phyloP scores from a whole-genome alignment of 176 grass and related monocot genomes.

The Carex parvula region DNA sequence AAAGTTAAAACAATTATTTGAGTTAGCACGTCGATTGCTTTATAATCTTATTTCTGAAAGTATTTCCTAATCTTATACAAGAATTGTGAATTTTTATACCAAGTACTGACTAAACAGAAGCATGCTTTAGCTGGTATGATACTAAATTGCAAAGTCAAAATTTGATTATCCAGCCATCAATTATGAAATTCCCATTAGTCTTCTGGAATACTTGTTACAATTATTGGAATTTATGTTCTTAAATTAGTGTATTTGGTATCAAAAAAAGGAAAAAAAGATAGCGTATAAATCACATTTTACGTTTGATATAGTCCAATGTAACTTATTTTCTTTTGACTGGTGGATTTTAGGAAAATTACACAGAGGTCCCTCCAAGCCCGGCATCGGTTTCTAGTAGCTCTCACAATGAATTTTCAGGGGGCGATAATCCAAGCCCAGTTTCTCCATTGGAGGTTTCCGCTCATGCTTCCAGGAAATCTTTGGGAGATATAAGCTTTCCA shows the following conservation, averaged over 20 bases:
- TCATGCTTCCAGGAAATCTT: conserved; percentile 32
- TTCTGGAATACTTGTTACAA: neutral
- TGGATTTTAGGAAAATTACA: conserved; percentile 40
- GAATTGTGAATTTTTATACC: neutral
- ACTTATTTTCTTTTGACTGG: neutral
- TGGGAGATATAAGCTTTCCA: conserved; percentile 32
- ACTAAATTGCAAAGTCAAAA: neutral
- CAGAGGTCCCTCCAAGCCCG: conserved; percentile 45
- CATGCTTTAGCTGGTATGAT: neutral
- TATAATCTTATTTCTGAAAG: neutral
- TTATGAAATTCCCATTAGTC: neutral
- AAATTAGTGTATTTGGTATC: neutral
- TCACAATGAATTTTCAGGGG: conserved; percentile 35
- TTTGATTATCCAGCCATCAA: neutral
- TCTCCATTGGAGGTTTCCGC: conserved; percentile 50
- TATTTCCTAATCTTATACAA: neutral
- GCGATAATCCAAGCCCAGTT: conserved; percentile 51
- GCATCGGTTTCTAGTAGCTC: conserved; percentile 40
- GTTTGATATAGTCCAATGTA: neutral
- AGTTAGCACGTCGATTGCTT: neutral
- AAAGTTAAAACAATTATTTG: neutral
- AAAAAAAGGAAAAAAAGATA: neutral
- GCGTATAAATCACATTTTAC: neutral
- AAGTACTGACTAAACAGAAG: neutral
- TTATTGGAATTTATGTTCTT: neutral